These are phyloP conservation scores for Colletotrichum sp. DNA, from an alignment of 2,329 filamentous ascomycete species.

Conservation along the genomic window DNA sequence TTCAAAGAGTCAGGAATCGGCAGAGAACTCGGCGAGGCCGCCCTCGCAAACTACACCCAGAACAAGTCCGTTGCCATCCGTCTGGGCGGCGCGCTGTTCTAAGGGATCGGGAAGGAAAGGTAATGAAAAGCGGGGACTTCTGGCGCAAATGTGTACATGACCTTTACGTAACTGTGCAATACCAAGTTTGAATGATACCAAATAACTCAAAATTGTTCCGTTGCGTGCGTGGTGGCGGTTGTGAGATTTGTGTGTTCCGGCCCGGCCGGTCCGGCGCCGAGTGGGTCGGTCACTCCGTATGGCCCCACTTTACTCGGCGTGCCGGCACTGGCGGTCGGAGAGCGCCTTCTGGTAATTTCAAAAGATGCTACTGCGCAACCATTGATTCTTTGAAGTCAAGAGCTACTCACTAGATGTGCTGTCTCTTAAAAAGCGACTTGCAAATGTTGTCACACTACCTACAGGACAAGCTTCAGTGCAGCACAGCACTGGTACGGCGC, in stretches of 20 bases:
- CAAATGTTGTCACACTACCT: too few species aligned
- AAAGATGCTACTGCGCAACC: too few species aligned
- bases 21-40: slow-evolving; percentile 74
- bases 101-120: slow-evolving; percentile 18
- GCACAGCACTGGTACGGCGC: too few species aligned
- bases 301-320: background rate
- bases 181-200: slow-evolving; percentile 20
- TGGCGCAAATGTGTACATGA: slow-evolving; percentile 23
- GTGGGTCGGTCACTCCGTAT: background rate
- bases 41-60: slow-evolving; percentile 71
- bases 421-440: too few species aligned
- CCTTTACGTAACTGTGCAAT: slow-evolving; percentile 15
- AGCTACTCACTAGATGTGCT: too few species aligned
- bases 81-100: slow-evolving; percentile 48
- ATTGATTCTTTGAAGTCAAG: too few species aligned
- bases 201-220: background rate
- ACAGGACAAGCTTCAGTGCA: too few species aligned
- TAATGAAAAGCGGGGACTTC: slow-evolving; percentile 11
- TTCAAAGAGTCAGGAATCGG: slow-evolving; percentile 83
- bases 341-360: accelerated
- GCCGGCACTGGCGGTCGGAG: background rate
- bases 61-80: slow-evolving; percentile 70
- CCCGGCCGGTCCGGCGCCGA: background rate
- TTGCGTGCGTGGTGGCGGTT: background rate
- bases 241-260: background rate